Percentiles rank a stretch among this genome's conserved stretches.
These are phyloP conservation scores for Pythium dissotocum DNA, from an alignment of 352 stramenopile species.

Conservation along the genomic window DNA sequence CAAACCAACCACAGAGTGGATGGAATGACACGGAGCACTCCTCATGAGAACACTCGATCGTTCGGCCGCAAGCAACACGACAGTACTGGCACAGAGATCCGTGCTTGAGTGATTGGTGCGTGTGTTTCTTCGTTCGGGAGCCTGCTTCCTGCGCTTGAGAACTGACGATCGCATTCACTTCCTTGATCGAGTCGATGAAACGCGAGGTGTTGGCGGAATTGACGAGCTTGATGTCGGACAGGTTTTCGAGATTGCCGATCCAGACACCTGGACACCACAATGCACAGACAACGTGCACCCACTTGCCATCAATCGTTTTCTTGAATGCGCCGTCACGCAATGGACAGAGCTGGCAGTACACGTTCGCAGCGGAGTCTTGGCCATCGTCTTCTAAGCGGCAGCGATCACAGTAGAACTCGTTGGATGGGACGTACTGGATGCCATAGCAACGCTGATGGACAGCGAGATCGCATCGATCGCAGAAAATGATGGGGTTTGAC, in stretches of 20 bases:
- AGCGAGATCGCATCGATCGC: slow-evolving; percentile 86
- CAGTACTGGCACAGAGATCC: slow-evolving; percentile 71
- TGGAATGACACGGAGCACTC: slow-evolving; percentile 73
- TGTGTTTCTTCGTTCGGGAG: neutral
- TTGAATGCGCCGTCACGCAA: slow-evolving; percentile 86
- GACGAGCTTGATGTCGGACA: slow-evolving; percentile 79
- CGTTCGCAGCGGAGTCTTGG: slow-evolving; percentile 45
- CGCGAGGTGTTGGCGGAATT: slow-evolving; percentile 38
- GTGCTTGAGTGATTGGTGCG: slow-evolving; percentile 16
- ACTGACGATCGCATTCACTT: slow-evolving; percentile 49
- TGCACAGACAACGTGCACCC: slow-evolving; percentile 89
- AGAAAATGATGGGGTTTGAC: slow-evolving; percentile 90
- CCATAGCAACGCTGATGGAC: slow-evolving; percentile 90
- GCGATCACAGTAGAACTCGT: slow-evolving; percentile 89
- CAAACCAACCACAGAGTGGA: slow-evolving; percentile 85
- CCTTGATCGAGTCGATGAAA: slow-evolving; percentile 58
- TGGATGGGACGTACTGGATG: slow-evolving; percentile 77
- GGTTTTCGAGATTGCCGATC: slow-evolving; percentile 78
- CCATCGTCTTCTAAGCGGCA: slow-evolving; percentile 62
- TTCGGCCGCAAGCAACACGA: slow-evolving; percentile 73
- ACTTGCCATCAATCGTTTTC: slow-evolving; percentile 81
- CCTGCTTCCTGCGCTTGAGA: slow-evolving; percentile 14
- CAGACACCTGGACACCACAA: slow-evolving; percentile 87
- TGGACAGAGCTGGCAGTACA: slow-evolving; percentile 89
- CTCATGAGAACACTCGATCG: slow-evolving; percentile 59